Conservation (phyloP, 768 basidiomycete genomes). For the Sporobolomyces pararoseus region DNA sequence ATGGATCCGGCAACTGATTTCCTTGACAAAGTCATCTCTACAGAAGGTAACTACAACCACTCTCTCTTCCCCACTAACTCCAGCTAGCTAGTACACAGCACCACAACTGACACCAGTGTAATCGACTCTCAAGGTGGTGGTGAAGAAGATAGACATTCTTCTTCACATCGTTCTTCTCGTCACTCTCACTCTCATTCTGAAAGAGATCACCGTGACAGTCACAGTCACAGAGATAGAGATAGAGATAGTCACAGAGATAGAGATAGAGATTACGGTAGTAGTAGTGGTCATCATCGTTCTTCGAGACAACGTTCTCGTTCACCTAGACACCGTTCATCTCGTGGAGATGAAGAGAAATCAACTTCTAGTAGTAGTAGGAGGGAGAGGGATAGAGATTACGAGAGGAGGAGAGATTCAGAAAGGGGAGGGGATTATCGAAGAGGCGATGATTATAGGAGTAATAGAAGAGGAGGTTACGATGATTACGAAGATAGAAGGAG, state of each 20-base stretch:
- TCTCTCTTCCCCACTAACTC: conserved; percentile 1
- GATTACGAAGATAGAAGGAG: conserved; percentile 21
- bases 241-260: neutral
- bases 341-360: neutral
- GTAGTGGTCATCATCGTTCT: no score
- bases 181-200: conserved; percentile 3
- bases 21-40: conserved; percentile 11
- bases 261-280: neutral
- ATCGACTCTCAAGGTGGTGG: neutral
- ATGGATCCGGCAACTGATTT: conserved; percentile 11
- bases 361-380: neutral
- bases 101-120: neutral
- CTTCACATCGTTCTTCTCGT: neutral
- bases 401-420: conserved; percentile 41
- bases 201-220: neutral
- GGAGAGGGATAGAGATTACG: conserved; percentile 21
- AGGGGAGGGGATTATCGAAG: conserved; percentile 15
- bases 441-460: conserved; percentile 48
- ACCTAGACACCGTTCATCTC: neutral
- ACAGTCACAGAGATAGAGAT: neutral
- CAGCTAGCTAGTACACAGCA: neutral
- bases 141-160: neutral
- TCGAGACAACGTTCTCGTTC: no score
- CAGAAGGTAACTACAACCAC: neutral
- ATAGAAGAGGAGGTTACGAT: conserved; percentile 37